phyloP scores from a whole-genome alignment of 352 stramenopile species.

The Phytopythium montanum region DNA sequence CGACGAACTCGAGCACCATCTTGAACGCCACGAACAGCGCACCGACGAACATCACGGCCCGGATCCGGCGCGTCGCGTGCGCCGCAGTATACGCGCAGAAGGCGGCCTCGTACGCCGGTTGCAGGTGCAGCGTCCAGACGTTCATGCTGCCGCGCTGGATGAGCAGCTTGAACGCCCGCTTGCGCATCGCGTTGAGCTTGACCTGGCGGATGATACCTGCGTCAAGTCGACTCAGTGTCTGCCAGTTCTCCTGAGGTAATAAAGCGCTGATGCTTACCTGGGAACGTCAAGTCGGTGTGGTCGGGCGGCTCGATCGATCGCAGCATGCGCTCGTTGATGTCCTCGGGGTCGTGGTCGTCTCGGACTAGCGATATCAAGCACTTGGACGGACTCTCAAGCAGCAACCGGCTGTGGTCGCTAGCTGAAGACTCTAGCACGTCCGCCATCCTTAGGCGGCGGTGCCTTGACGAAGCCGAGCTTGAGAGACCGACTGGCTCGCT shows the following conservation, averaged over 20 bases:
- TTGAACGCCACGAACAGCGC: slow-evolving; percentile 28
- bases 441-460: not conserved
- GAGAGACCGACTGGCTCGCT: not conserved
- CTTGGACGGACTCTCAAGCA: not conserved
- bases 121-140: slow-evolving; percentile 34
- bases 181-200: slow-evolving; percentile 23
- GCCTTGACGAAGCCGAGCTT: not conserved
- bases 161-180: slow-evolving; percentile 35
- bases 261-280: slow-evolving; percentile 2
- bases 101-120: slow-evolving; percentile 20
- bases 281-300: slow-evolving; percentile 18
- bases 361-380: not conserved
- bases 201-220: slow-evolving; percentile 28
- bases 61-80: slow-evolving; percentile 28
- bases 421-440: not conserved
- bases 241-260: slow-evolving; percentile 1
- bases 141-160: slow-evolving; percentile 33
- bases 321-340: slow-evolving; percentile 22
- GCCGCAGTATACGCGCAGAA: slow-evolving; percentile 28
- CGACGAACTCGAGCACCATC: slow-evolving; percentile 16
- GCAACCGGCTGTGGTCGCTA: not conserved
- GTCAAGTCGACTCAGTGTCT: not conserved
- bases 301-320: slow-evolving; percentile 29
- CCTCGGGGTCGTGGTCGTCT: not conserved
- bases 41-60: slow-evolving; percentile 27